Evolutionary conservation across 1,284 basidiomycete genomes (phyloP), one percentile per base, ranked within the genome.

Genomic region (Coniophora puteana): DNA sequence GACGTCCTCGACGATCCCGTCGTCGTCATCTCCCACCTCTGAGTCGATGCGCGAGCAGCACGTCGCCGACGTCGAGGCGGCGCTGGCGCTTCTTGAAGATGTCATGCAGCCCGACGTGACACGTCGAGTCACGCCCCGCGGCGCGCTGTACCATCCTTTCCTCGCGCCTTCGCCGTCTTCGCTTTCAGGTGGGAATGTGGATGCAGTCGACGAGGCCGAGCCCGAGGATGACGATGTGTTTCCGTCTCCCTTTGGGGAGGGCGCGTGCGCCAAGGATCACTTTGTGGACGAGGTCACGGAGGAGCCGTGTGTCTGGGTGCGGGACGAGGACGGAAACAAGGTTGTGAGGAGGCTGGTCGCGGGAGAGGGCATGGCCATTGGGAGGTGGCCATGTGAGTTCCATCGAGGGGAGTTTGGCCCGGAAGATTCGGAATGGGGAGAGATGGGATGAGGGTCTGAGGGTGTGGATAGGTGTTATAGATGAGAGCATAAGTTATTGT

Each of bases 121-220:
- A 30, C 77, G 75, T 36, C 79, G 93, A 8, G 74, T 84, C 39
- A 92, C 89, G 2, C 88, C 93, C 1, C 72, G 74, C 7, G 67
- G 76, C 8, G 89, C 88, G 5, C 69, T 96, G 38, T 74, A 77
- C 46, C 92, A 95, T 57, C 72, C 76, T 1, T 95, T 94, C 64
- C 70, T 95, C 16, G 54, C 52, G 11, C n/a, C n/a, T n/a, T n/a
- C n/a, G n/a, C n/a, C n/a, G n/a, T n/a, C n/a, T n/a, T n/a, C n/a
- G n/a, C n/a, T n/a, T n/a, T n/a, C n/a, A n/a, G n/a, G n/a, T n/a
- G n/a, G n/a, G n/a, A n/a, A n/a, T n/a, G n/a, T n/a, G n/a, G n/a
- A n/a, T n/a, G n/a, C n/a, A n/a, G n/a, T n/a, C n/a, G 68, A 69
- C 2, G 57, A 62, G 18, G 55, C 51, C 20, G 65, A 66, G 32